These are phyloP conservation scores for Penicillium aurantiogriseum DNA, from an alignment of 2,329 filamentous ascomycete genomes.

Conservation along the genomic window DNA sequence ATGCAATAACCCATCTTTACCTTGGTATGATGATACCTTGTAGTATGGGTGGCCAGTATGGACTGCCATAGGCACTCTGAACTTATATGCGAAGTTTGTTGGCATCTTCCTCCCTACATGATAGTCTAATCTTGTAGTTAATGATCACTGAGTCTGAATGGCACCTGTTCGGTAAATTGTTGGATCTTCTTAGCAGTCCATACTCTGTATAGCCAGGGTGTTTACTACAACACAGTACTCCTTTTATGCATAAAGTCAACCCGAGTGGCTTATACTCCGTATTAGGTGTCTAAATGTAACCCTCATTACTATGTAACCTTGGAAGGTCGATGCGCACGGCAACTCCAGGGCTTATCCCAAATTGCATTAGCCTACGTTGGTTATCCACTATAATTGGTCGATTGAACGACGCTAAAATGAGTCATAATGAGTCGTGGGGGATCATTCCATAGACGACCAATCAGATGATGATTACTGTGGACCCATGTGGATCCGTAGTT, in stretches of 20 bases:
- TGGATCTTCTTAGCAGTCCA: neutral
- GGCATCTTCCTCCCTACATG: neutral
- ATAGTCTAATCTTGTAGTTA: neutral
- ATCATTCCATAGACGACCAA: conserved; percentile 8
- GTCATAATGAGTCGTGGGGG: conserved; percentile 26
- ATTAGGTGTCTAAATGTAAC: neutral
- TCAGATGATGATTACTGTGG: conserved; percentile 4
- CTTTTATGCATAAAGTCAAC: neutral
- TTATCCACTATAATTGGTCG: conserved; percentile 9
- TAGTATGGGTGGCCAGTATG: neutral
- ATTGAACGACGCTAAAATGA: conserved; percentile 23
- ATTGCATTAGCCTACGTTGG: neutral
- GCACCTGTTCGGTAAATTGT: neutral
- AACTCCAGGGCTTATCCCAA: neutral
- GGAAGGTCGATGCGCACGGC: neutral
- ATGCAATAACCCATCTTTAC: neutral
- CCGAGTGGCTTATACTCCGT: neutral
- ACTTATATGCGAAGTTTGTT: neutral
- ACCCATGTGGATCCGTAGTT: neutral
- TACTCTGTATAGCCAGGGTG: too few species aligned
- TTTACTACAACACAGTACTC: neutral
- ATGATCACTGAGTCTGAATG: neutral
- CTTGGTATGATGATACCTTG: neutral
- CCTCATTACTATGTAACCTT: neutral
- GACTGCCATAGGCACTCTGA: neutral